Conservation (phyloP, 768 basidiomycete species). For the Serpula lacrymans region DNA sequence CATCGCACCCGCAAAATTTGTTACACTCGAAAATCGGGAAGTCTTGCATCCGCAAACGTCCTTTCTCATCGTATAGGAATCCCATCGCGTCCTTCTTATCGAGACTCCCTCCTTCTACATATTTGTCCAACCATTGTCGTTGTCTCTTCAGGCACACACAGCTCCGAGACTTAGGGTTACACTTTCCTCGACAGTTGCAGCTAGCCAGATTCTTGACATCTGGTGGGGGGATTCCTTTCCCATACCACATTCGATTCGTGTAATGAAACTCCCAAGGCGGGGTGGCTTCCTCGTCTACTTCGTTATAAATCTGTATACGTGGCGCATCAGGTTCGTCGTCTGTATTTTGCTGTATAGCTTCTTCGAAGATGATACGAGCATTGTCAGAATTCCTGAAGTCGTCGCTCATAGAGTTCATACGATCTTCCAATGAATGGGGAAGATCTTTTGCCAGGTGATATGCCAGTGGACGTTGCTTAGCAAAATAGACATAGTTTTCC, state of each 20-base stretch:
- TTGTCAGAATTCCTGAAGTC: slow-evolving; percentile 38
- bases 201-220: slow-evolving; percentile 55
- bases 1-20: slow-evolving; percentile 73
- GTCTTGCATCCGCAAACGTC: slow-evolving; percentile 45
- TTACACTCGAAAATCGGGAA: slow-evolving; percentile 87
- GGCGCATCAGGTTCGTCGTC: slow-evolving; percentile 70
- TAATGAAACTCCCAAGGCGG: slow-evolving; percentile 89
- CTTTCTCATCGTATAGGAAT: slow-evolving; percentile 68
- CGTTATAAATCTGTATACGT: slow-evolving; percentile 59
- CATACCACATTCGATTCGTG: slow-evolving; percentile 77
- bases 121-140: slow-evolving; percentile 25
- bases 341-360: slow-evolving; percentile 60
- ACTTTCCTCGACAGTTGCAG: slow-evolving; percentile 74
- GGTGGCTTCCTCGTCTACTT: slow-evolving; percentile 61
- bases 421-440: slow-evolving; percentile 62
- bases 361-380: slow-evolving; percentile 57
- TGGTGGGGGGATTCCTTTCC: slow-evolving; percentile 63
- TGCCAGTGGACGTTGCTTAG: slow-evolving; percentile 17
- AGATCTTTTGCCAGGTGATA: slow-evolving; percentile 44
- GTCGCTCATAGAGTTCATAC: slow-evolving; percentile 51
- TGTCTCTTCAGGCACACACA: slow-evolving; percentile 72
- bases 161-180: slow-evolving; percentile 68
- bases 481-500: slow-evolving; percentile 14
- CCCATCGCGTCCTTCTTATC: slow-evolving; percentile 39
- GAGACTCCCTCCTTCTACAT: slow-evolving; percentile 17